Percentiles rank a stretch among this genome's conserved stretches.
Conservation (phyloP, 768 basidiomycete species). For the Candolleomyces aberdarensis region DNA sequence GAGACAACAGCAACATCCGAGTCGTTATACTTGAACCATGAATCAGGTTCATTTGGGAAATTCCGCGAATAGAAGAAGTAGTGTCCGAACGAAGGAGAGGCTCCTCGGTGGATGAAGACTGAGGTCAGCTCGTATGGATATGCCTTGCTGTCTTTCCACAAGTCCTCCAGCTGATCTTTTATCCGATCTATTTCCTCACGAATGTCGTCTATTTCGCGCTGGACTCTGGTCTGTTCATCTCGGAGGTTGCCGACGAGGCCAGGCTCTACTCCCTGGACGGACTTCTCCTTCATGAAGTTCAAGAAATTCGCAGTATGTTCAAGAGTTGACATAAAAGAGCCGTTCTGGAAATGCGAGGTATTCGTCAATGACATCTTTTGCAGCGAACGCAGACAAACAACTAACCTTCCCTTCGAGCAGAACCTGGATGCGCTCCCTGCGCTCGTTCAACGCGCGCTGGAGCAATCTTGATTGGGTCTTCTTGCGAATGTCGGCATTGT, state of each 20-base stretch:
- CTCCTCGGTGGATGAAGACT: slow-evolving; percentile 93
- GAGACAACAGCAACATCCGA: slow-evolving; percentile 75
- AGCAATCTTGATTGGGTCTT: slow-evolving; percentile 67
- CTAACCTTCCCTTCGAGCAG: slow-evolving; percentile 72
- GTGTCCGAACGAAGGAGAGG: slow-evolving; percentile 84
- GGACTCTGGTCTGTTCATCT: slow-evolving; percentile 50
- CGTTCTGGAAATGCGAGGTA: slow-evolving; percentile 41
- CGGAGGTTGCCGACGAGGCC: slow-evolving; percentile 52
- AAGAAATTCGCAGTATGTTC: slow-evolving; percentile 58
- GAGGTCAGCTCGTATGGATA: slow-evolving; percentile 88
- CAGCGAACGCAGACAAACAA: slow-evolving; percentile 1
- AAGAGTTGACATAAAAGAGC: slow-evolving; percentile 56
- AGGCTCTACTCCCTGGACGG: slow-evolving; percentile 54
- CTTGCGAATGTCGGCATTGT: slow-evolving; percentile 68
- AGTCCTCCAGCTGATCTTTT: slow-evolving; percentile 64
- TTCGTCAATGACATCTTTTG: slow-evolving; percentile 4
- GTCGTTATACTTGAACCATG: slow-evolving; percentile 98
- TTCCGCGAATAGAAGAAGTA: slow-evolving; percentile 95
- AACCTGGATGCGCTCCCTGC: slow-evolving; percentile 64
- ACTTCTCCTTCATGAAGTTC: slow-evolving; percentile 38
- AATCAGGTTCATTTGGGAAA: slow-evolving; percentile 73
- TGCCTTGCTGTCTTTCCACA: slow-evolving; percentile 68
- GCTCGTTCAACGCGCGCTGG: slow-evolving; percentile 59
- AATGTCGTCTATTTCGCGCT: slow-evolving; percentile 54
- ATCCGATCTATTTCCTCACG: slow-evolving; percentile 47